Evolutionary conservation across 108 stramenopile genomes (phyloP).

Genomic region (Aurantiochytrium sp.): DNA sequence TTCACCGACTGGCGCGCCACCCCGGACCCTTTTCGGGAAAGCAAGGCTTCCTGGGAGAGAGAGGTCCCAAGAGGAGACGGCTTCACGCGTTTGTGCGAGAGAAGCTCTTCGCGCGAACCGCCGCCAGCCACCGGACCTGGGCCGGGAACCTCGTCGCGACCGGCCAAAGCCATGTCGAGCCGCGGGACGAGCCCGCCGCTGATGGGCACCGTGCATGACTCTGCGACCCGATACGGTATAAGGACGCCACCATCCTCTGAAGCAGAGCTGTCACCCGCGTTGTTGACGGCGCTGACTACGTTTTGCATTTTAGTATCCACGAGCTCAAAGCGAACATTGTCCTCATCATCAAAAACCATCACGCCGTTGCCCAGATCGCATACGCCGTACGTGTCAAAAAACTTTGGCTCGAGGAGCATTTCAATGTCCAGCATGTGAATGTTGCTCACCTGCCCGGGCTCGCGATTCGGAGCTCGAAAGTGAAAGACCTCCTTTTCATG

Average conservation of each 20-base stretch:
- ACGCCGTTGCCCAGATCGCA: not conserved
- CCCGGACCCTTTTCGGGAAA: too few relatives aligned
- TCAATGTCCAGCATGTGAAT: constrained; percentile 46
- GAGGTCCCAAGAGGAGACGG: too few relatives aligned
- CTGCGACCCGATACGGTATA: not conserved
- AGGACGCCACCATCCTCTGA: not conserved
- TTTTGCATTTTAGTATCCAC: not conserved
- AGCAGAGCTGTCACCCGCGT: not conserved
- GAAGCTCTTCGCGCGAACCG: not conserved
- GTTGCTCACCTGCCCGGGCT: not conserved
- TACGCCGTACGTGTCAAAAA: constrained; percentile 57
- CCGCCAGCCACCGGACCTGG: not conserved
- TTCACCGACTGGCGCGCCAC: too few relatives aligned
- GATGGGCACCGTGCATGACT: constrained; percentile 45
- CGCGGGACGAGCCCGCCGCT: not conserved
- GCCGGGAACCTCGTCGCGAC: not conserved
- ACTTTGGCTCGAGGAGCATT: constrained; percentile 64
- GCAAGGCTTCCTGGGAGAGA: too few relatives aligned
- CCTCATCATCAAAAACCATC: not conserved
- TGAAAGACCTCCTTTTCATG: not conserved
- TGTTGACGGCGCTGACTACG: not conserved
- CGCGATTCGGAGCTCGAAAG: constrained; percentile 52
- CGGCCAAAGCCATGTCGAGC: not conserved
- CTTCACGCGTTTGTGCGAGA: too few relatives aligned
- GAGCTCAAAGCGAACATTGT: not conserved